A percentile compares a stretch with the other conserved stretches of the same genome.
phyloP scores from a whole-genome alignment of 2,329 filamentous ascomycete genomes.

The Escovopsis weberi region DNA sequence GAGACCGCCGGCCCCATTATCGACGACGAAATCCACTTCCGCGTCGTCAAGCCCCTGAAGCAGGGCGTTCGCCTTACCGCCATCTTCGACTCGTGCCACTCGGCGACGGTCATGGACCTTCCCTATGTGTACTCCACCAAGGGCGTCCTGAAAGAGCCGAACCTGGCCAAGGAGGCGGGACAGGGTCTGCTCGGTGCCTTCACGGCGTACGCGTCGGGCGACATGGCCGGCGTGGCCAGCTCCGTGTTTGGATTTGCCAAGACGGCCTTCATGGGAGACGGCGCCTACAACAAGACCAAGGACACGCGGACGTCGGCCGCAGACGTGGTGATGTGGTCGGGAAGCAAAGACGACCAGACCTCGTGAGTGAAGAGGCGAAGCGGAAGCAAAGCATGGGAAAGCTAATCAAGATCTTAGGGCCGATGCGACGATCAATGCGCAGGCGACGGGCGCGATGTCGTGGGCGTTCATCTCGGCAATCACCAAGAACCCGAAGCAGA shows the following conservation, averaged over 20 bases:
- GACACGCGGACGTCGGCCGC: conserved; percentile 86
- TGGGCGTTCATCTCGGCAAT: conserved; percentile 89
- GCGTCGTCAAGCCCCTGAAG: conserved; percentile 62
- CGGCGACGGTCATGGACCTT: conserved; percentile 61
- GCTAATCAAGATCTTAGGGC: conserved; percentile 36
- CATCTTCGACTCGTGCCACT: conserved; percentile 74
- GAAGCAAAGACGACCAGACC: conserved; percentile 90
- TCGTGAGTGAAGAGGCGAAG: conserved; percentile 32
- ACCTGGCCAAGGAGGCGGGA: conserved; percentile 66
- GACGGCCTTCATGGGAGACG: conserved; percentile 67
- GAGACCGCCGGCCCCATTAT: conserved; percentile 55
- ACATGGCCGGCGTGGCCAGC: conserved; percentile 66
- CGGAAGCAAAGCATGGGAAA: too few species aligned
- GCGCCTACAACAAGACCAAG: conserved; percentile 64
- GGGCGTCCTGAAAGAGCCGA: conserved; percentile 67
- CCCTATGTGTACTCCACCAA: conserved; percentile 72
- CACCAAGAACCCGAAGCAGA: conserved; percentile 88
- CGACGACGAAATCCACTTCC: conserved; percentile 64
- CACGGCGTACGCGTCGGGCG: conserved; percentile 66
- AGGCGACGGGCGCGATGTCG: conserved; percentile 96
- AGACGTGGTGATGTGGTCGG: conserved; percentile 96
- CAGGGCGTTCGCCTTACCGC: conserved; percentile 74
- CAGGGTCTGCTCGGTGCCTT: conserved; percentile 59
- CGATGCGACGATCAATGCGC: conserved; percentile 73
- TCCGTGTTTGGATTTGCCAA: conserved; percentile 78